Percentiles rank a stretch among this genome's conserved stretches.
Evolutionary conservation across 306 rosid species (phyloP).

Genomic region (Begonia masoniana): DNA sequence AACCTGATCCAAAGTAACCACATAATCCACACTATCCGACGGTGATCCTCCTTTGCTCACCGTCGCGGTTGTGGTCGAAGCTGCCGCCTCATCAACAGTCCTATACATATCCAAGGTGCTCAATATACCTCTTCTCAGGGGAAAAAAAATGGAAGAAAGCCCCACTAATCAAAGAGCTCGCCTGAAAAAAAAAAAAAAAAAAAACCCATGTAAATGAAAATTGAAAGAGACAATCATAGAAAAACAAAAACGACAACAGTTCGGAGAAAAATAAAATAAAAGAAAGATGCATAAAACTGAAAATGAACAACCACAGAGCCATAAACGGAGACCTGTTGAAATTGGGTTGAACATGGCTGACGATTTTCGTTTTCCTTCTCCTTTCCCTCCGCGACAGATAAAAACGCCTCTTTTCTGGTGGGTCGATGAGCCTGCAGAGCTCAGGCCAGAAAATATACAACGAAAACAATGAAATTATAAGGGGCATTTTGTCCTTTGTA

Average conservation of each 20-base stretch:
- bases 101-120: conserved; percentile 47
- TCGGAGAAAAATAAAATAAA: neutral
- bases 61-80: conserved; percentile 17
- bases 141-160: conserved; percentile 9
- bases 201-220: conserved; percentile 1
- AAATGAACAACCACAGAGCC: neutral
- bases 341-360: neutral
- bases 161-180: conserved; percentile 14
- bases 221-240: conserved; percentile 1
- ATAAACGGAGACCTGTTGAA: neutral
- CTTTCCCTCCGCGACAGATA: neutral
- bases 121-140: conserved; percentile 18
- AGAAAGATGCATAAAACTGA: neutral
- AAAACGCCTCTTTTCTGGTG: conserved; percentile 11
- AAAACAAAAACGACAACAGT: neutral
- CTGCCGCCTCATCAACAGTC: conserved; percentile 48
- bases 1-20: conserved; percentile 80
- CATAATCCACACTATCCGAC: conserved; percentile 50
- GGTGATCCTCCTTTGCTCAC: conserved; percentile 35
- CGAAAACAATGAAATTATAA: no score
- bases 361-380: conserved; percentile 1
- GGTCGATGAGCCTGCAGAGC: conserved; percentile 23
- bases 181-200: conserved; percentile 10
- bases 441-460: no score
- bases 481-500: no score